These are phyloP conservation scores for Thermochaetoides dissita DNA, from an alignment of 2,329 filamentous ascomycete species.

Conservation along the genomic window DNA sequence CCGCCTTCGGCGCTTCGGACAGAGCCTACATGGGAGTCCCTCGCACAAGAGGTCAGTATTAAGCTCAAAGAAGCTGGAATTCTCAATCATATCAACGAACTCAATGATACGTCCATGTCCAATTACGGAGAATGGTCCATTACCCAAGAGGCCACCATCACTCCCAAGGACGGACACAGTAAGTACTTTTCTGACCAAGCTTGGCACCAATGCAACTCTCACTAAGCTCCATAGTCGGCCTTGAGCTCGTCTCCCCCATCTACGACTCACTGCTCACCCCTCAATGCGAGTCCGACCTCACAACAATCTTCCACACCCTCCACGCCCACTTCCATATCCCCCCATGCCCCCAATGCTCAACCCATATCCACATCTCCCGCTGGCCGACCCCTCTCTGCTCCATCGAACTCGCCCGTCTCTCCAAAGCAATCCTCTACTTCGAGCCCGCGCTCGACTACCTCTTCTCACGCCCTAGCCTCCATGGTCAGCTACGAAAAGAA, in stretches of 20 bases:
- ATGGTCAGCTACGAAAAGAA: too few relatives aligned
- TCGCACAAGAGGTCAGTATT: slow-evolving; percentile 23
- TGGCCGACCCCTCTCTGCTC: slow-evolving; percentile 12
- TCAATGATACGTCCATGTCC: slow-evolving; percentile 16
- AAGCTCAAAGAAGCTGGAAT: slow-evolving; percentile 21
- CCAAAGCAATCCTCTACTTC: slow-evolving; percentile 22
- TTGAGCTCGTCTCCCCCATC: slow-evolving; percentile 25
- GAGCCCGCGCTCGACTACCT: slow-evolving; percentile 22
- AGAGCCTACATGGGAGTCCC: slow-evolving; percentile 17
- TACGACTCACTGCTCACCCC: slow-evolving; percentile 15
- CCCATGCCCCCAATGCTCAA: slow-evolving; percentile 20
- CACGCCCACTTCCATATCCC: slow-evolving; percentile 16
- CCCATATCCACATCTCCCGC: slow-evolving; percentile 24
- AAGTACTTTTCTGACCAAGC: background rate
- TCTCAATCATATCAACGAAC: slow-evolving; percentile 21
- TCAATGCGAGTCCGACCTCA: slow-evolving; percentile 13
- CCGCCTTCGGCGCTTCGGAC: slow-evolving; percentile 2
- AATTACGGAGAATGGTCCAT: slow-evolving; percentile 26
- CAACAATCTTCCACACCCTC: slow-evolving; percentile 18
- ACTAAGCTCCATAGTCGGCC: slow-evolving; percentile 14
- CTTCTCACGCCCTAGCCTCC: slow-evolving; percentile 13
- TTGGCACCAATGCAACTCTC: background rate
- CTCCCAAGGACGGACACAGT: slow-evolving; percentile 21
- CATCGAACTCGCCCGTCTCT: slow-evolving; percentile 17
- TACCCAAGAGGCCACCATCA: slow-evolving; percentile 24